Percentiles rank a stretch among this genome's conserved stretches.
Evolutionary conservation across 495 filamentous ascomycete species (phyloP).

Genomic region (Coniosporium apollinis): DNA sequence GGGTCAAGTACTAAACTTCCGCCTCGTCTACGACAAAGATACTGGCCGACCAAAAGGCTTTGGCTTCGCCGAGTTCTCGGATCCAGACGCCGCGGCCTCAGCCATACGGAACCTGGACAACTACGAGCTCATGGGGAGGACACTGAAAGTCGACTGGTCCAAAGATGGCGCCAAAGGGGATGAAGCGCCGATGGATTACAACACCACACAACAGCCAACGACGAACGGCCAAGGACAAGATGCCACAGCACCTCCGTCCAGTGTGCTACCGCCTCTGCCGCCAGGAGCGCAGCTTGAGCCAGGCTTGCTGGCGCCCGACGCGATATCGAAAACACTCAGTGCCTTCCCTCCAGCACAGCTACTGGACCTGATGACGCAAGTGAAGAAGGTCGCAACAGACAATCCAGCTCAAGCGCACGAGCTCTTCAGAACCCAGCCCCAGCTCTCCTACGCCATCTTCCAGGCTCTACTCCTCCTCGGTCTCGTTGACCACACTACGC

Average conservation of each 20-base stretch:
- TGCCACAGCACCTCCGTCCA: slow-evolving; percentile 13
- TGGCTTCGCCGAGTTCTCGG: slow-evolving; percentile 86
- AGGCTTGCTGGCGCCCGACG: slow-evolving; percentile 67
- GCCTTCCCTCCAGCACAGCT: slow-evolving; percentile 77
- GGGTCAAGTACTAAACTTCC: slow-evolving; percentile 81
- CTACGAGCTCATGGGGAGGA: slow-evolving; percentile 88
- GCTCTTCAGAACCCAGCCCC: slow-evolving; percentile 73
- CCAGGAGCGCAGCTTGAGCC: slow-evolving; percentile 68
- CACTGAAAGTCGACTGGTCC: slow-evolving; percentile 85
- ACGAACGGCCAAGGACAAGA: slow-evolving; percentile 24
- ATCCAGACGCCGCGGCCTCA: slow-evolving; percentile 78
- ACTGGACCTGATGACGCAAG: slow-evolving; percentile 84
- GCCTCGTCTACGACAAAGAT: slow-evolving; percentile 88
- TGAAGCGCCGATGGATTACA: slow-evolving; percentile 33
- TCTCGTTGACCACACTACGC: slow-evolving; percentile 54
- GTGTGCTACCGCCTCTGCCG: slow-evolving; percentile 59
- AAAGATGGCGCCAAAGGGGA: slow-evolving; percentile 77
- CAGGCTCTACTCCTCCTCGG: slow-evolving; percentile 87
- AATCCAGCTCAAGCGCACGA: slow-evolving; percentile 78
- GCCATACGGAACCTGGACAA: slow-evolving; percentile 94
- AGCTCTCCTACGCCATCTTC: slow-evolving; percentile 91
- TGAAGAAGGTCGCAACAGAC: slow-evolving; percentile 69
- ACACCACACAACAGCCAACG: slow-evolving; percentile 18
- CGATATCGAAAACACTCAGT: slow-evolving; percentile 75
- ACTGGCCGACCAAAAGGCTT: slow-evolving; percentile 93